Base-by-base conservation (phyloP, 192 early-diverging fungal species). In the Linnemannia schmuckeri region DNA sequence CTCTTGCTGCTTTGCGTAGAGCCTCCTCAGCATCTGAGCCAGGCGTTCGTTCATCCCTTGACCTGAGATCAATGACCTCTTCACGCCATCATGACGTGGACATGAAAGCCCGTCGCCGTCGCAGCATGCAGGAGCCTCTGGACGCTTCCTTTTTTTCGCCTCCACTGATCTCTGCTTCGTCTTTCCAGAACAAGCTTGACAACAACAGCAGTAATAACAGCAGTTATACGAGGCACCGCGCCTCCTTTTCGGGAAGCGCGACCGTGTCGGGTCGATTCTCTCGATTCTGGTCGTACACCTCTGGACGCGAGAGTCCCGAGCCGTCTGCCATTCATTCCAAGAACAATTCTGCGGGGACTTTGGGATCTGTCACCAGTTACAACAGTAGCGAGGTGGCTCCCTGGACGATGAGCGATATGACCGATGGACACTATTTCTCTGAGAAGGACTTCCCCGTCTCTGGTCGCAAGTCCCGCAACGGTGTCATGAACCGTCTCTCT, bases 181-280 rank as follows among this genome's bases (percentile, higher is more conserved):
- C 78, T 6, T 33, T 80, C 13, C 71, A 66, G 17, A 71, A 80
- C 24, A 80, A 27, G 24, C 47, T 33, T 12, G 37, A 38, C 40
- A 76, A 20, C 30, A 72, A 22, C 27, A 22, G 49, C 15, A 22
- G 6, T 18, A 52, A 22, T 17, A 52, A 66, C 37, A 12, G 9
- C 42, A 9, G 44, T 12, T 38, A 13, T 47, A 33, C 41, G 0
- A 86, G 70, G 75, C 70, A 41, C 22, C 63, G 76, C 7, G 38
- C 75, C 0, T 78, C 79, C 37, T 87, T 87, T 30, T 81, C 85
- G 8, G 85, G 85, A 10, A 87, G 79, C 47, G 79, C 85, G 3
- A 87, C 85, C 4, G 75, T 87, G 40, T 87, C 85, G 18, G 85
- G 85, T 24, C 75, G 85, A n/a, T 75, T 87, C 41, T 81, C 85